phyloP scores from a whole-genome alignment of 805 yeast species.

The Wickerhamiella musiphila region DNA sequence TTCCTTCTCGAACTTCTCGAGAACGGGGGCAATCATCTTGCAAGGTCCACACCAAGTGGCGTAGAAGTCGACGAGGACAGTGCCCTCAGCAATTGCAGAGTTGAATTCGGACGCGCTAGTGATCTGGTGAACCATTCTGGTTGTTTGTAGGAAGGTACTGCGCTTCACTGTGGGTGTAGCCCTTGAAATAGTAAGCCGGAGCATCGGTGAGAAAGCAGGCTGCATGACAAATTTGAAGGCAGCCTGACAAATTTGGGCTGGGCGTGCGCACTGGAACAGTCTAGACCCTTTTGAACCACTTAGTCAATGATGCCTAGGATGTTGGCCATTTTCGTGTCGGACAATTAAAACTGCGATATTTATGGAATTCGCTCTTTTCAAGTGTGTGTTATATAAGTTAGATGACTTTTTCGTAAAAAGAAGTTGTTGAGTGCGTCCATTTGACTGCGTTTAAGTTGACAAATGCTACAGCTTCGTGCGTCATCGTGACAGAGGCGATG shows the following conservation, averaged over 20 bases:
- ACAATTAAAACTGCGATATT: too few relatives aligned
- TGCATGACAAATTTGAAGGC: not conserved
- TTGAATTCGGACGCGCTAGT: slow-evolving; percentile 42
- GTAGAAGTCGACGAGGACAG: slow-evolving; percentile 86
- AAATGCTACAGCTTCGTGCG: too few relatives aligned
- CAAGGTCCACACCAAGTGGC: slow-evolving; percentile 99
- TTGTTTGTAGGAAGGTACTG: slow-evolving; percentile 2
- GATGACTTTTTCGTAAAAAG: too few relatives aligned
- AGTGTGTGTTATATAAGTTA: too few relatives aligned
- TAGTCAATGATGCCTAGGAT: too few relatives aligned
- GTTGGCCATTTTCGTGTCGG: too few relatives aligned
- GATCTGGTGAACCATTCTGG: slow-evolving; percentile 38
- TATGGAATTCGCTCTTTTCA: too few relatives aligned
- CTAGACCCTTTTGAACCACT: too few relatives aligned
- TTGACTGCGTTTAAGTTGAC: too few relatives aligned
- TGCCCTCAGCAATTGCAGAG: slow-evolving; percentile 45
- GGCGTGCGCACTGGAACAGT: too few relatives aligned
- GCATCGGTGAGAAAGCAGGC: not conserved
- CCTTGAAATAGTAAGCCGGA: slow-evolving; percentile 2
- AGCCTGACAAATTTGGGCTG: not conserved
- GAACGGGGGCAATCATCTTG: slow-evolving; percentile 87
- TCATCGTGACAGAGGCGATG: too few relatives aligned
- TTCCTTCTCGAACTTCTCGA: slow-evolving; percentile 42
- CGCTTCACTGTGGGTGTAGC: not conserved
- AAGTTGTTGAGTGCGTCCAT: too few relatives aligned